Percentiles rank a stretch among this genome's conserved stretches.
phyloP scores from a whole-genome alignment of 495 filamentous ascomycete genomes.

The Neurospora sp. region DNA sequence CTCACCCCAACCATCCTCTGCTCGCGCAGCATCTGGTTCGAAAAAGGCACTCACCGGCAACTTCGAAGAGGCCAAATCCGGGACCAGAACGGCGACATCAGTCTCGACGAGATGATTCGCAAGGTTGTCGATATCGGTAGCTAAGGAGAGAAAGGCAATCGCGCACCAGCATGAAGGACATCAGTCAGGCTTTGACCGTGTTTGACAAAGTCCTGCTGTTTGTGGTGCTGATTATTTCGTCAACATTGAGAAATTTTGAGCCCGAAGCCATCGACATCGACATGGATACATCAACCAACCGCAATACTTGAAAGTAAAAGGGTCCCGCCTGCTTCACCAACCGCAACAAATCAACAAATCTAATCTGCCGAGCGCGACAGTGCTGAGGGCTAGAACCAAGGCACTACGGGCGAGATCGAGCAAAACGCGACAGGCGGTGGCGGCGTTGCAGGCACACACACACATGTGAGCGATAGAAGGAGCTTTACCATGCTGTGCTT shows the following conservation, averaged over 20 bases:
- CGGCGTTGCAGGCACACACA: conserved; percentile 40
- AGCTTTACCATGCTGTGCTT: too few relatives aligned
- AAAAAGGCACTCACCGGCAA: too few relatives aligned
- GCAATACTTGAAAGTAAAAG: too few relatives aligned
- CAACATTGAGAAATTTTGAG: too few relatives aligned
- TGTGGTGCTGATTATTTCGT: conserved; percentile 59
- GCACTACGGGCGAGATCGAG: conserved; percentile 45
- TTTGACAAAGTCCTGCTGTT: conserved; percentile 74
- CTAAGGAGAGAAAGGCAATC: conserved; percentile 71
- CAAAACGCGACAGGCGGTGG: conserved; percentile 47
- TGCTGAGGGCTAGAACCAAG: conserved; percentile 33
- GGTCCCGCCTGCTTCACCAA: too few relatives aligned
- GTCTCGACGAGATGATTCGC: conserved; percentile 89
- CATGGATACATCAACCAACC: too few relatives aligned
- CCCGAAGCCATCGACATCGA: too few relatives aligned
- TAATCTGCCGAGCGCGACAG: conserved; percentile 24
- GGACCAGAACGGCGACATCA: conserved; percentile 88
- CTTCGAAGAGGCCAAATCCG: conserved; percentile 60
- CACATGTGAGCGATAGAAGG: too few relatives aligned
- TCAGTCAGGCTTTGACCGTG: conserved; percentile 86
- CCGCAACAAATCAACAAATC: not conserved
- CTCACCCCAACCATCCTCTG: too few relatives aligned
- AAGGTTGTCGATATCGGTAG: conserved; percentile 66
- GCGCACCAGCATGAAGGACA: conserved; percentile 87
- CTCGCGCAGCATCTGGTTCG: too few relatives aligned